Base-by-base conservation (phyloP, 192 early-diverging fungal species). In the Allomyces macrogynus region DNA sequence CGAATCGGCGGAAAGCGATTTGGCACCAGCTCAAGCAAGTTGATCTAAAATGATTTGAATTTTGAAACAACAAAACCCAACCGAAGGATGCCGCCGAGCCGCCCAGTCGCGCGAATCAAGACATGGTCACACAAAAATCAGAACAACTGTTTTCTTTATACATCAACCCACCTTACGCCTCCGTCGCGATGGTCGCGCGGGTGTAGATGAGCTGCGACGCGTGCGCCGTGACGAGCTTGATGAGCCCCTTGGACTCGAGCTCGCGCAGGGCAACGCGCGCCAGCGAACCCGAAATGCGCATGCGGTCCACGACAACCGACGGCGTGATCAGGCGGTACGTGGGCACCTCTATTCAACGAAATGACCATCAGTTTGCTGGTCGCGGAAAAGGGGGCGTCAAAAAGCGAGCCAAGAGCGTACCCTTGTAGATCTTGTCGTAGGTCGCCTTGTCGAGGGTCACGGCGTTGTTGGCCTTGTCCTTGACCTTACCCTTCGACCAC, bases 391-490 rank as follows among this genome's bases (percentile, higher is more conserved):
- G n/a, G n/a, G n/a, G n/a, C n/a, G n/a, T n/a, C n/a, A n/a, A n/a
- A n/a, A n/a, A n/a, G n/a, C n/a, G 10, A 16, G 12, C 12, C 1
- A 49, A 49, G 18, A 49, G 10, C 20, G 12, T 57, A 57, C 49
- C 96, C 91, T 99, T 99, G 84, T 89, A 88, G 61, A 99, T 84
- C 84, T 92, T 93, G 72, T 96, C 95, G 75, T 95, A 93, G 69
- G 95, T 97, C 70, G 90, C 76, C 77, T 93, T 90, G 81, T 95
- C 90, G 72, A 99, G 89, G 77, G 87, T 77, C 72, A 99, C 95
- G 75, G 89, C 81, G 87, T 99, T 97, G 90, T 99, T 96, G 76
- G 95, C 88, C 90, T 97, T 97, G 77, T 99, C 96, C 91, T 97
- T 96, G 67, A 93, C 91, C 86, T 95, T 95, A 73, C 90, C 90